These are phyloP conservation scores for Ceratocystiopsis brevicomis DNA, from an alignment of 2,329 filamentous ascomycete species.

Conservation along the genomic window DNA sequence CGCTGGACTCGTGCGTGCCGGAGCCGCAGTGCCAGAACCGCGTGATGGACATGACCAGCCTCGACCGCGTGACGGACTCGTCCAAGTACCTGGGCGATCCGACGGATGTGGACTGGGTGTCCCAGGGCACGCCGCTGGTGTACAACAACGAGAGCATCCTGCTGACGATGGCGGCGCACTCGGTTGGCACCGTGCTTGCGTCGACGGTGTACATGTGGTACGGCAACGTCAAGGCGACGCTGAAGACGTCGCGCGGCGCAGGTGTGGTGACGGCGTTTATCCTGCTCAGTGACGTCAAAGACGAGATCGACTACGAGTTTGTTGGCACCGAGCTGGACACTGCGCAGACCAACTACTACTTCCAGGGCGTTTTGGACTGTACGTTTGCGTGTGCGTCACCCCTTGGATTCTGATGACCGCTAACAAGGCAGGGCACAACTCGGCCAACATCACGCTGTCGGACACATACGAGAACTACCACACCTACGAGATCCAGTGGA, in stretches of 20 bases:
- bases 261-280: constrained; percentile 98
- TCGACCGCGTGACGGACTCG: constrained; percentile 53
- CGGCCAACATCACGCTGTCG: constrained; percentile 45
- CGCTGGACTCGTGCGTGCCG: constrained; percentile 68
- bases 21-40: constrained; percentile 62
- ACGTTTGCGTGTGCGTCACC: too few relatives aligned
- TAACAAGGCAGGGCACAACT: constrained; percentile 47
- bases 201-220: constrained; percentile 89
- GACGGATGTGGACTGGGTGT: constrained; percentile 68
- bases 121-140: constrained; percentile 53
- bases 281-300: constrained; percentile 83
- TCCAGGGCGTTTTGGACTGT: constrained; percentile 85
- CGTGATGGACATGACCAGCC: constrained; percentile 52
- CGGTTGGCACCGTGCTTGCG: constrained; percentile 72
- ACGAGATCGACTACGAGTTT: constrained; percentile 96
- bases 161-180: constrained; percentile 74
- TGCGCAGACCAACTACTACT: constrained; percentile 93
- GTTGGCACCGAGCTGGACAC: constrained; percentile 59
- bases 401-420: not conserved
- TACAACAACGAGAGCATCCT: constrained; percentile 49
- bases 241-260: constrained; percentile 66
- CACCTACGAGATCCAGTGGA: constrained; percentile 88
- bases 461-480: constrained; percentile 67
- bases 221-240: constrained; percentile 67
- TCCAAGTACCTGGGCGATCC: constrained; percentile 75